A percentile compares a stretch with the other conserved stretches of the same genome.
Conservation (phyloP, 495 filamentous ascomycete genomes). For the Hyaloscypha finlandica region DNA sequence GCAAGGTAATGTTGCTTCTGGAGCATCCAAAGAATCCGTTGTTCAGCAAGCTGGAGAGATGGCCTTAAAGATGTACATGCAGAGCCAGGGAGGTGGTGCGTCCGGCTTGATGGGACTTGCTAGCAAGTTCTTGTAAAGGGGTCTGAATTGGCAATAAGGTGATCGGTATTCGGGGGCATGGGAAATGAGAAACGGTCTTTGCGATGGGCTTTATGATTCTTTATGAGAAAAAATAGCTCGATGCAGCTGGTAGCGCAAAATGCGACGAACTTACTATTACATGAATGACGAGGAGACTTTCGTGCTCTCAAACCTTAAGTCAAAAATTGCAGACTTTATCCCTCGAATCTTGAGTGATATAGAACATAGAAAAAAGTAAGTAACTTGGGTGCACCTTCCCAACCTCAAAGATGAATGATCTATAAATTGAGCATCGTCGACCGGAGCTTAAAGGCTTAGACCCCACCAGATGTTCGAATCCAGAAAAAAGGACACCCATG, state of each 20-base stretch:
- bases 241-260: neutral
- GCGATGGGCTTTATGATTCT: neutral
- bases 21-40: slow-evolving; percentile 51
- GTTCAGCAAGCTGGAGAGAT: slow-evolving; percentile 55
- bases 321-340: too few species aligned
- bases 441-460: too few species aligned
- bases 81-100: slow-evolving; percentile 41
- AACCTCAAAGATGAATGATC: too few species aligned
- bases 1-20: slow-evolving; percentile 45
- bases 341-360: too few species aligned
- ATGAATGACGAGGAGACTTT: too few species aligned
- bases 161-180: slow-evolving; percentile 1
- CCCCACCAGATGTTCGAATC: too few species aligned
- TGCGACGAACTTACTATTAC: neutral
- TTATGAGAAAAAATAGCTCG: neutral
- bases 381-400: too few species aligned
- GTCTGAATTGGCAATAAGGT: neutral
- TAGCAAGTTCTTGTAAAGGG: slow-evolving; percentile 41
- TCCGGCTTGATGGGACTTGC: slow-evolving; percentile 41
- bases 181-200: neutral
- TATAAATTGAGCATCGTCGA: too few species aligned
- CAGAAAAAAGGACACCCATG: too few species aligned
- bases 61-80: slow-evolving; percentile 57
- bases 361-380: too few species aligned
- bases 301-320: too few species aligned